phyloP scores from a whole-genome alignment of 495 filamentous ascomycete genomes.

The Glutinoglossum americanum region DNA sequence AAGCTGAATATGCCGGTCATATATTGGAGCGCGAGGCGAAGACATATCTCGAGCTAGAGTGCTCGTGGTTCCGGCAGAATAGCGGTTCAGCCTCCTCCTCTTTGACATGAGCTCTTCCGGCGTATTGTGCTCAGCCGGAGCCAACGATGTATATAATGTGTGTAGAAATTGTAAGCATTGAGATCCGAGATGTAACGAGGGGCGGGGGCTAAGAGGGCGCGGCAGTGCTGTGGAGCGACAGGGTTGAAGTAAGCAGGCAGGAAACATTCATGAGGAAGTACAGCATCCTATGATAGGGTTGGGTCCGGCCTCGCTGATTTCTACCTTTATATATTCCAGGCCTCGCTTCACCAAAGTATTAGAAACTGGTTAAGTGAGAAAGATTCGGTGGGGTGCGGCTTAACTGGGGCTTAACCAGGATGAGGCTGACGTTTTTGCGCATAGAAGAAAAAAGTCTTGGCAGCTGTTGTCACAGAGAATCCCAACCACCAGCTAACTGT shows the following conservation, averaged over 20 bases:
- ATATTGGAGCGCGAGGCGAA: background rate
- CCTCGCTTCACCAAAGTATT: too few species aligned
- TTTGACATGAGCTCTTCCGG: background rate
- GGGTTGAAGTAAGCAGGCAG: background rate
- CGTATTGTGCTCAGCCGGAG: background rate
- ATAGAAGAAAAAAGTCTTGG: background rate
- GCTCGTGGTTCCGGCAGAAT: background rate
- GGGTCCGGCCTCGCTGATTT: too few species aligned
- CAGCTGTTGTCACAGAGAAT: background rate
- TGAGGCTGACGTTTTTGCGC: too few species aligned
- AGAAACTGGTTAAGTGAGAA: too few species aligned
- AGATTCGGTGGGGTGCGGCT: too few species aligned
- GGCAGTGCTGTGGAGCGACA: background rate
- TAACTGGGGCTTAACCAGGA: too few species aligned
- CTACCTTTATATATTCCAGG: too few species aligned
- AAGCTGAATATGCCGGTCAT: slow-evolving; percentile 11
- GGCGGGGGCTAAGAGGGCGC: background rate
- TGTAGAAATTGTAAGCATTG: background rate
- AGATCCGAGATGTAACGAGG: background rate
- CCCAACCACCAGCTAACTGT: too few species aligned
- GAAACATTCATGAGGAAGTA: background rate
- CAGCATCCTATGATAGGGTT: too few species aligned
- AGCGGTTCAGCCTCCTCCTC: background rate
- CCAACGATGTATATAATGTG: background rate
- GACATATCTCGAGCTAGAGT: background rate